These are phyloP conservation scores for Colletotrichum graminicola DNA, from an alignment of 2,329 filamentous ascomycete genomes.

Conservation along the genomic window DNA sequence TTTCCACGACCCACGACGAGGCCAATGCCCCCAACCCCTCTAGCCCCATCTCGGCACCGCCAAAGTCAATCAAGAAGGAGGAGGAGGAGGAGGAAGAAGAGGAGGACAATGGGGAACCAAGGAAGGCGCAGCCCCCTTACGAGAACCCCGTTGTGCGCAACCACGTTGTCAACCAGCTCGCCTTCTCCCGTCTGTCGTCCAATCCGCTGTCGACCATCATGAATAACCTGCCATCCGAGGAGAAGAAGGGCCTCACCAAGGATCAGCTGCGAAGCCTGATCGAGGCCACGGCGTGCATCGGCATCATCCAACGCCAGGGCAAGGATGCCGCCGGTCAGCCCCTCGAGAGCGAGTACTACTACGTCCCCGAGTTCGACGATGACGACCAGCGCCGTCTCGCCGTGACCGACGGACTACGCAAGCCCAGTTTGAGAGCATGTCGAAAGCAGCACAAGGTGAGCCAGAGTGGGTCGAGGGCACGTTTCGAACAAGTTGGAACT, in stretches of 20 bases:
- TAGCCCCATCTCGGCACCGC: slow-evolving; percentile 35
- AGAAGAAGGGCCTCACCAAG: slow-evolving; percentile 70
- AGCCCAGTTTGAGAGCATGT: slow-evolving; percentile 89
- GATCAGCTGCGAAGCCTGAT: slow-evolving; percentile 78
- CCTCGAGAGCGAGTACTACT: slow-evolving; percentile 97
- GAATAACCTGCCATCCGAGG: slow-evolving; percentile 81
- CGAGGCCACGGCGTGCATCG: slow-evolving; percentile 81
- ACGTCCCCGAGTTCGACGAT: slow-evolving; percentile 86
- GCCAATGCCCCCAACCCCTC: slow-evolving; percentile 31
- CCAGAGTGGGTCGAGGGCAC: slow-evolving; percentile 32
- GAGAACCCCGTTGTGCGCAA: slow-evolving; percentile 70
- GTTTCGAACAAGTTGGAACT: slow-evolving; percentile 28
- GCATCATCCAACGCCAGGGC: slow-evolving; percentile 88
- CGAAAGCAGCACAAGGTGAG: slow-evolving; percentile 97
- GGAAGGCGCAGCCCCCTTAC: slow-evolving; percentile 41
- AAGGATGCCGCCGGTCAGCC: slow-evolving; percentile 96
- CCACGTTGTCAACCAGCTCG: slow-evolving; percentile 94
- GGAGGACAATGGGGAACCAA: slow-evolving; percentile 29
- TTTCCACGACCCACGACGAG: slow-evolving; percentile 29
- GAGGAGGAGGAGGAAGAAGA: slow-evolving; percentile 32
- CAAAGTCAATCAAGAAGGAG: slow-evolving; percentile 22
- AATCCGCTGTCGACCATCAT: slow-evolving; percentile 92
- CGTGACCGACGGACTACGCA: slow-evolving; percentile 86
- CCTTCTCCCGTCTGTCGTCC: slow-evolving; percentile 91
- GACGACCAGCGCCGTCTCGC: slow-evolving; percentile 84